A percentile compares a stretch with the other conserved stretches of the same genome.
Evolutionary conservation across 2,329 filamentous ascomycete genomes (phyloP).

Genomic region (Clathrospora elynae): DNA sequence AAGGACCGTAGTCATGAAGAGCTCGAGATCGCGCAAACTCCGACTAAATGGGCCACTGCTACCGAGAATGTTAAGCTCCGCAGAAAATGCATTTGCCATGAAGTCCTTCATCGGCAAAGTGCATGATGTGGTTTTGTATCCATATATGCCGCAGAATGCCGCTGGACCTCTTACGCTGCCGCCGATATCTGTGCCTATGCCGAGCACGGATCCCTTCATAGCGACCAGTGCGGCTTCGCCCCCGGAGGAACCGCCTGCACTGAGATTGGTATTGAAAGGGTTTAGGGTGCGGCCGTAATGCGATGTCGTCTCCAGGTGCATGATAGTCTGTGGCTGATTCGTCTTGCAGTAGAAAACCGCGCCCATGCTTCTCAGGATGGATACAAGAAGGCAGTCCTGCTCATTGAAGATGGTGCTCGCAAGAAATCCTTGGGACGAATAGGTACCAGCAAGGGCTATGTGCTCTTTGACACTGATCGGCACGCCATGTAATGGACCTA

Average conservation of each 20-base stretch:
- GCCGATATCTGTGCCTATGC: slow-evolving; percentile 35
- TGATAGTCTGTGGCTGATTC: slow-evolving; percentile 57
- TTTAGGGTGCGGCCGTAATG: slow-evolving; percentile 54
- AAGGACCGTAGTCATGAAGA: slow-evolving; percentile 21
- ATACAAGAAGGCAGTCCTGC: slow-evolving; percentile 61
- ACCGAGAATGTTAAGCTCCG: slow-evolving; percentile 24
- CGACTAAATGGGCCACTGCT: slow-evolving; percentile 25
- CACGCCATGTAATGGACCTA: slow-evolving; percentile 54
- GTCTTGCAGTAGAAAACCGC: slow-evolving; percentile 60
- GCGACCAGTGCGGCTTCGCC: slow-evolving; percentile 31
- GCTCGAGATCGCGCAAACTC: slow-evolving; percentile 22
- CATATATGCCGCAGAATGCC: slow-evolving; percentile 34
- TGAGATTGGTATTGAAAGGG: slow-evolving; percentile 52
- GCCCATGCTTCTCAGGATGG: slow-evolving; percentile 58
- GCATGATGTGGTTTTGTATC: slow-evolving; percentile 33
- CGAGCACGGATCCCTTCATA: slow-evolving; percentile 26
- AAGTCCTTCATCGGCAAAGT: slow-evolving; percentile 20
- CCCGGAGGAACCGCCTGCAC: slow-evolving; percentile 55
- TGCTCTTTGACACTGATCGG: slow-evolving; percentile 60
- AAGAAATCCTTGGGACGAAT: slow-evolving; percentile 61
- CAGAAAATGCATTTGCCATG: slow-evolving; percentile 10
- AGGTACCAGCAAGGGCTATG: slow-evolving; percentile 56
- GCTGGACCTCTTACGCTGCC: slow-evolving; percentile 30
- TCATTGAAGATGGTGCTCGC: slow-evolving; percentile 53
- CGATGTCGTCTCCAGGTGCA: slow-evolving; percentile 62